These are phyloP conservation scores for Delphinella strobiligena DNA, from an alignment of 2,329 filamentous ascomycete species.

Conservation along the genomic window DNA sequence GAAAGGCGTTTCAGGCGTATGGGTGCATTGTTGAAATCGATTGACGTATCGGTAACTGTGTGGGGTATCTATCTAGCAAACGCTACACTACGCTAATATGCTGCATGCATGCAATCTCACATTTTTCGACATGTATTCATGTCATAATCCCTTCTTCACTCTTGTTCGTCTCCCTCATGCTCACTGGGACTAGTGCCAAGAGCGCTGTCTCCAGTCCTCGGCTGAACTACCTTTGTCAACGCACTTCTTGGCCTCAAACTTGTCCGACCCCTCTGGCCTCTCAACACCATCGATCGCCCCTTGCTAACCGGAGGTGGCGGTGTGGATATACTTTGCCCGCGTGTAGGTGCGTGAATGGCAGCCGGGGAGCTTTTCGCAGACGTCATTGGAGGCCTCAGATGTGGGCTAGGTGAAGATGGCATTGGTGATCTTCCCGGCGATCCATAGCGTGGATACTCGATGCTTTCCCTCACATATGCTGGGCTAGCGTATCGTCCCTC, in stretches of 20 bases:
- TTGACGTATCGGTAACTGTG: not conserved
- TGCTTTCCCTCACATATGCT: not conserved
- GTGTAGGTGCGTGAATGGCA: not conserved
- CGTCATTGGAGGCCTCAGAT: conserved; percentile 5
- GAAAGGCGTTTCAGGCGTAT: no score
- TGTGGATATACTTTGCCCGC: not conserved
- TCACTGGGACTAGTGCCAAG: conserved; percentile 5
- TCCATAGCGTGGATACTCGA: not conserved
- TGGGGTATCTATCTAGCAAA: conserved; percentile 1
- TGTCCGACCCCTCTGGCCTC: conserved; percentile 2
- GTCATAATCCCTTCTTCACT: not conserved
- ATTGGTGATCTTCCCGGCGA: not conserved
- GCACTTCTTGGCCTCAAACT: conserved; percentile 10
- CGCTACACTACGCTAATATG: not conserved
- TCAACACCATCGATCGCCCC: conserved; percentile 4
- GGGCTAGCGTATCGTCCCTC: not conserved
- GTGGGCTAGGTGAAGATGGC: conserved; percentile 16
- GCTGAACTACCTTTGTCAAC: conserved; percentile 2
- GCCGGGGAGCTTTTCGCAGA: not conserved
- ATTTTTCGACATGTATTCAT: not conserved
- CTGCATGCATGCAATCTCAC: not conserved
- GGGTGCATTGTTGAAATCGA: no score
- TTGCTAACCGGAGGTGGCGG: not conserved
- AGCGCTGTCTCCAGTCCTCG: conserved; percentile 7
- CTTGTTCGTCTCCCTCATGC: not conserved